Evolutionary conservation across 805 yeast genomes (phyloP), one percentile per base, ranked within the genome.

Genomic region (Grigorovia transvaalensis): DNA sequence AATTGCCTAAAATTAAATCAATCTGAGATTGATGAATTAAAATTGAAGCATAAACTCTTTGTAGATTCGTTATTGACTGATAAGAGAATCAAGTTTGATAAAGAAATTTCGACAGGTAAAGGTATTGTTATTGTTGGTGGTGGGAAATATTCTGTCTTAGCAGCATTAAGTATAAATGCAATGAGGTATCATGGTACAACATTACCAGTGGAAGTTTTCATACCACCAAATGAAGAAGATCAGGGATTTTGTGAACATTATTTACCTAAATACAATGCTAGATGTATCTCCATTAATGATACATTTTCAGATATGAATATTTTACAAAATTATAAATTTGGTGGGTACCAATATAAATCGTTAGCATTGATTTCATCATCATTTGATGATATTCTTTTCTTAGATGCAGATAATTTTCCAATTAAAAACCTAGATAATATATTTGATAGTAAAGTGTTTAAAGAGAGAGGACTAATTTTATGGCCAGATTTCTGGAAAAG

Each of bases 401-500:
- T 86, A 59, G 96, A 88, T 62, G 80, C 90, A 42, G 95, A 87
- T 65, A 81, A 84, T 56, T 75, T 82, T 54, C 89, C 95, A 0
- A 77, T 84, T 2, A 75, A 74, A 58, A 74, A 81, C 11, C 84
- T 91, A 2, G 85, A 81, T 57, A 63, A 66, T 19, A 62, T 85
- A 19, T 84, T 88, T 63, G 70, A 69, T 5, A 66, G 76, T 11
- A 79, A 80, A 46, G 81, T 87, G 0, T 87, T 77, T 67, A 55
- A 60, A 17, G 64, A 73, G 12, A 68, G 72, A 53, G 79, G 82
- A 53, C 67, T 79, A 64, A 68, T 82, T 27, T 65, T 81, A 29
- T 88, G 95, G 91, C 95, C 95, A 1, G 96, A 88, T 67, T 88
- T 82, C 65, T 88, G 96, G 96, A 78, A 83, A 65, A 75, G 96